Evolutionary conservation across 2,329 filamentous ascomycete genomes (phyloP).

Genomic region (Scedosporium minutisporum): DNA sequence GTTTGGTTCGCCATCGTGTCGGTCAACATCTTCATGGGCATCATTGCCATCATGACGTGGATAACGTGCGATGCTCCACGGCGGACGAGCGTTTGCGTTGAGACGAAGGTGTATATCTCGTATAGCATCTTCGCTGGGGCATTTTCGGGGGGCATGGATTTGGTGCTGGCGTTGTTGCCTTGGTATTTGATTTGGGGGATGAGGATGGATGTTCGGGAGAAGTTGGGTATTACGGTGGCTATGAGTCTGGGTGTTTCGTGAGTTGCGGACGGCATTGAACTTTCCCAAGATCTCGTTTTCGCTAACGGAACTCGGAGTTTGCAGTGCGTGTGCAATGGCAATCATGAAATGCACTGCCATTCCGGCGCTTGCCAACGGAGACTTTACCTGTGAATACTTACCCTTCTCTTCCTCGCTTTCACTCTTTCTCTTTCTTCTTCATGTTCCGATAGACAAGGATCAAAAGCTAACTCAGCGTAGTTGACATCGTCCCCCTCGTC

Average conservation of each 20-base stretch:
- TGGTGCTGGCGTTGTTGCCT: neutral
- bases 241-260: neutral
- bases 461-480: neutral
- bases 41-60: conserved; percentile 15
- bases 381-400: neutral
- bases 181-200: neutral
- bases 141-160: neutral
- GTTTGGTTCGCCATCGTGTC: conserved; percentile 17
- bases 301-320: neutral
- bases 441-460: neutral
- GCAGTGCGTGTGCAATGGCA: neutral
- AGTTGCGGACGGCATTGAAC: neutral
- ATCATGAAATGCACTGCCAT: neutral
- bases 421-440: neutral
- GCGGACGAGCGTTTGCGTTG: conserved; percentile 3
- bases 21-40: conserved; percentile 14
- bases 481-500: conserved; percentile 12
- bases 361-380: neutral
- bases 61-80: conserved; percentile 15
- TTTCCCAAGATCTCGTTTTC: neutral
- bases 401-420: neutral
- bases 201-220: neutral
- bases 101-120: neutral
- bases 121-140: neutral
- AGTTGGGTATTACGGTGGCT: neutral